Evolutionary conservation across 176 grass and related monocot species (phyloP).

Genomic region (Tuctoria greenei): DNA sequence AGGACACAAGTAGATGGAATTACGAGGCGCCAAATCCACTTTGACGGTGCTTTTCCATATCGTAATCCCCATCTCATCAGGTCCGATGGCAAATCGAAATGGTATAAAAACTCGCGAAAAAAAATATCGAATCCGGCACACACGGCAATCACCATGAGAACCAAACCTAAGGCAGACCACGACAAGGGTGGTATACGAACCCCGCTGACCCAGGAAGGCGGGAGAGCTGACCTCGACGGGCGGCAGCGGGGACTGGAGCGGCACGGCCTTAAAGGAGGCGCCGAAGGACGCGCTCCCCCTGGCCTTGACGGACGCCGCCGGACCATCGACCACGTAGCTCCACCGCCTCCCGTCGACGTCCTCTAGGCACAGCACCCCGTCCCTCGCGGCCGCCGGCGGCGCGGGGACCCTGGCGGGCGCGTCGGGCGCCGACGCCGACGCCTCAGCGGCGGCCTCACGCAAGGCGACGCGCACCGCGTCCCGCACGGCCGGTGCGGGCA

Average conservation of each 20-base stretch:
- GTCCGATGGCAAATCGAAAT: not conserved
- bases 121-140: not conserved
- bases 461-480: conserved; percentile 58
- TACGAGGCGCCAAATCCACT: not conserved
- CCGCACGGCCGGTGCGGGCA: conserved; percentile 47
- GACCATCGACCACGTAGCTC: conserved; percentile 71
- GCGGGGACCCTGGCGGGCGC: conserved; percentile 39
- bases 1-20: not conserved
- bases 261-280: conserved; percentile 56
- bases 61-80: not conserved
- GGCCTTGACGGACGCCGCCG: conserved; percentile 33
- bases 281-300: conserved; percentile 41
- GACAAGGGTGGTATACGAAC: not conserved
- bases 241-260: conserved; percentile 69
- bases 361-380: conserved; percentile 73
- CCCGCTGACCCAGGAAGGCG: not conserved
- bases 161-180: not conserved
- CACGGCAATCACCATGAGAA: conserved; percentile 3
- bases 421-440: not conserved
- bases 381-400: conserved; percentile 28
- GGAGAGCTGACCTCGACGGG: conserved; percentile 62
- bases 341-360: conserved; percentile 89
- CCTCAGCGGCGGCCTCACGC: conserved; percentile 32
- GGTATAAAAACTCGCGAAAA: too few relatives aligned
- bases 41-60: not conserved